phyloP scores from a whole-genome alignment of 208 protist species.

The Polymyxa betae region DNA sequence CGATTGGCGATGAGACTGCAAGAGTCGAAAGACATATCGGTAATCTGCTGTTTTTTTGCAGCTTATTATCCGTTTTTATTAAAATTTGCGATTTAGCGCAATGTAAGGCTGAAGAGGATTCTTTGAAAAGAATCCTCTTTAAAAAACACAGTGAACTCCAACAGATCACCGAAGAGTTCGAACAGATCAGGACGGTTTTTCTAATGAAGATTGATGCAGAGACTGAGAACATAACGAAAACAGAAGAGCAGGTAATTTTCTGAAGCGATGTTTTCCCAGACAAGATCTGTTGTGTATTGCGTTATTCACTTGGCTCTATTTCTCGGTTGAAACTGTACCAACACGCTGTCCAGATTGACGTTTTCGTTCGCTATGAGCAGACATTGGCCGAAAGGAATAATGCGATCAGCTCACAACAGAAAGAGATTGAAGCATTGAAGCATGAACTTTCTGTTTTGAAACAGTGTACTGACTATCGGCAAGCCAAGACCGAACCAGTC shows the following conservation, averaged over 20 bases:
- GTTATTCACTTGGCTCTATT: too few relatives aligned
- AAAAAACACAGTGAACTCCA: neutral
- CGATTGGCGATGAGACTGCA: neutral
- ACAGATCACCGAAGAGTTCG: neutral
- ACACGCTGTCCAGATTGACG: neutral
- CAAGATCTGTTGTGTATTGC: too few relatives aligned
- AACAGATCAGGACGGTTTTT: neutral
- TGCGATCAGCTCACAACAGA: neutral
- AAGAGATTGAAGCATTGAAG: neutral
- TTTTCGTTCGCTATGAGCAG: neutral
- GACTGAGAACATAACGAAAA: neutral
- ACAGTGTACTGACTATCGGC: neutral
- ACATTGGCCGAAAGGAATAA: neutral
- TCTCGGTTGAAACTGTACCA: too few relatives aligned
- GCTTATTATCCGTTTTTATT: too few relatives aligned
- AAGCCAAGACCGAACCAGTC: neutral
- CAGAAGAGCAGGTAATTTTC: too few relatives aligned
- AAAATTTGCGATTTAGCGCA: neutral
- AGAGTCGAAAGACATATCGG: neutral
- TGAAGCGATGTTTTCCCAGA: too few relatives aligned
- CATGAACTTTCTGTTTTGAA: neutral
- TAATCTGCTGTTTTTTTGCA: neutral
- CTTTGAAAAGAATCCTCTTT: neutral
- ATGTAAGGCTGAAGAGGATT: neutral
- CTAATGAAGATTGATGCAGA: neutral